Evolutionary conservation across 2,329 filamentous ascomycete genomes (phyloP).

Genomic region (Chaetomium sp.): DNA sequence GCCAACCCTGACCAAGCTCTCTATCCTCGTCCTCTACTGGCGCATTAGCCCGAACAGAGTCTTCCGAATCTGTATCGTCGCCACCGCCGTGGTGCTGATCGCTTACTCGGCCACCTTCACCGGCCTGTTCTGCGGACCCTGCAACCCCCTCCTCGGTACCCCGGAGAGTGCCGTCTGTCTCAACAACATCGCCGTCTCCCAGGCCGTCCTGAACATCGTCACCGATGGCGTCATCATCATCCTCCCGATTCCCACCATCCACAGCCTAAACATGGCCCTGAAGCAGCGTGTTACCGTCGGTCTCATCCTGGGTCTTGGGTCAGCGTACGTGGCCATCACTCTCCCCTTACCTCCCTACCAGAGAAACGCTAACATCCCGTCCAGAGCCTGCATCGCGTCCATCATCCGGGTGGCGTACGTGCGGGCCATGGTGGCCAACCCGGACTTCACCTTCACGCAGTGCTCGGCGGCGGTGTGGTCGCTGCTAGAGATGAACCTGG

Average conservation of each 20-base stretch:
- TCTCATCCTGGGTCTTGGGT: slow-evolving; percentile 48
- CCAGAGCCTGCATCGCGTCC: slow-evolving; percentile 35
- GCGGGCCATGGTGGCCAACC: slow-evolving; percentile 36
- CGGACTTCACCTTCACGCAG: slow-evolving; percentile 40
- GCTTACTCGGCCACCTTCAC: slow-evolving; percentile 34
- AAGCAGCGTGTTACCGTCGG: slow-evolving; percentile 48
- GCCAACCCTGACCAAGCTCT: slow-evolving; percentile 14
- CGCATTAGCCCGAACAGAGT: slow-evolving; percentile 10
- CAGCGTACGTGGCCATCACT: slow-evolving; percentile 40
- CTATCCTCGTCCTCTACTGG: slow-evolving; percentile 14
- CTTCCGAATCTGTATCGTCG: slow-evolving; percentile 4
- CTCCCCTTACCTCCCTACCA: neutral
- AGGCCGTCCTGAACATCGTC: slow-evolving; percentile 50
- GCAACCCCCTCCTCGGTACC: slow-evolving; percentile 31
- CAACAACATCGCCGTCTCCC: slow-evolving; percentile 47
- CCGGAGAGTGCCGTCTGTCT: slow-evolving; percentile 41
- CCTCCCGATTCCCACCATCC: slow-evolving; percentile 48
- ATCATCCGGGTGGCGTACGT: slow-evolving; percentile 37
- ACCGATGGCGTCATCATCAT: slow-evolving; percentile 49
- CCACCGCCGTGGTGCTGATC: slow-evolving; percentile 18
- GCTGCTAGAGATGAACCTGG: slow-evolving; percentile 42
- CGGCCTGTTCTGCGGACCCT: slow-evolving; percentile 33
- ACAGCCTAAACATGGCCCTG: slow-evolving; percentile 45
- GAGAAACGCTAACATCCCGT: neutral
- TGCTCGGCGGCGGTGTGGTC: slow-evolving; percentile 37